phyloP scores from a whole-genome alignment of 2,329 filamentous ascomycete genomes.

The Diaporthe humulicola region DNA sequence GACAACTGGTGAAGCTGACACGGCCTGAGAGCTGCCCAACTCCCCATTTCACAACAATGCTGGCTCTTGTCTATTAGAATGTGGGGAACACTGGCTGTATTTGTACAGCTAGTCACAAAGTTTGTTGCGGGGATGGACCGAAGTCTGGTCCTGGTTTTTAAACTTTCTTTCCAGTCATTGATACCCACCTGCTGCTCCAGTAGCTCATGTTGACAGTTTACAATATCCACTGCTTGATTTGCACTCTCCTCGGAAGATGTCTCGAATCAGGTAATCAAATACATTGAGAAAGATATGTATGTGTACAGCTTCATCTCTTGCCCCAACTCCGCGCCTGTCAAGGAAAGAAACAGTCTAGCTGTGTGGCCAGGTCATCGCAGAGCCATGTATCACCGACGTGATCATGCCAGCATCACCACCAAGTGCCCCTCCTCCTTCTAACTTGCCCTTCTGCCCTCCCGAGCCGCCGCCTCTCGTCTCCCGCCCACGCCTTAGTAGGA shows the following conservation, averaged over 20 bases:
- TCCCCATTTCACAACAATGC: too few species aligned
- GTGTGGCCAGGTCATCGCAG: constrained; percentile 23
- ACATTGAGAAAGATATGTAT: background rate
- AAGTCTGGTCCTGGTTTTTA: background rate
- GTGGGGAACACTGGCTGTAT: background rate
- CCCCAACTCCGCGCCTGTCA: constrained; percentile 30
- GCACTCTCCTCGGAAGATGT: background rate
- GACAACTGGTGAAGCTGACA: background rate
- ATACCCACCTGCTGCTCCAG: constrained; percentile 4
- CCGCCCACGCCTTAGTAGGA: constrained; percentile 11
- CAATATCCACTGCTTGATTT: background rate
- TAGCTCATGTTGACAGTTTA: background rate
- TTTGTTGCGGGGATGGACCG: background rate
- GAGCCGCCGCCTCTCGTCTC: background rate
- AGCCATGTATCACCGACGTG: constrained; percentile 13
- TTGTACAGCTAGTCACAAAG: background rate
- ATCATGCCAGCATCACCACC: constrained; percentile 16
- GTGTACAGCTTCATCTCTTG: background rate
- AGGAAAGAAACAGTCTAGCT: constrained; percentile 32
- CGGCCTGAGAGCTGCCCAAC: too few species aligned
- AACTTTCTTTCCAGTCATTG: background rate
- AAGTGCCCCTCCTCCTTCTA: background rate
- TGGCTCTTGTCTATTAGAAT: background rate
- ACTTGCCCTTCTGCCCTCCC: too few species aligned
- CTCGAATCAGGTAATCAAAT: background rate